Evolutionary conservation across 305 asterid genomes (phyloP).

Genomic region (Solanum hybrid): DNA sequence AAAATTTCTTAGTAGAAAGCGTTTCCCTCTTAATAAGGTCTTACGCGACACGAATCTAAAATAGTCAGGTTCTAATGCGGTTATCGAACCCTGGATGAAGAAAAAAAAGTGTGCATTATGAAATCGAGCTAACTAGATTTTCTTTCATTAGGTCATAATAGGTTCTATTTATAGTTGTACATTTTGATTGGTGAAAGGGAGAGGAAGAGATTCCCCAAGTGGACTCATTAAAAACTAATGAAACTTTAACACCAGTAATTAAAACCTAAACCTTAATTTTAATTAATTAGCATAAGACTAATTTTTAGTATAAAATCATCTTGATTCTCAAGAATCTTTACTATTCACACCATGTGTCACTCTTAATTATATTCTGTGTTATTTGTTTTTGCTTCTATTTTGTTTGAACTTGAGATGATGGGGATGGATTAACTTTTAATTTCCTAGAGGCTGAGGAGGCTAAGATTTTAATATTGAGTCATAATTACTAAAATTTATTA

Average conservation of each 20-base stretch:
- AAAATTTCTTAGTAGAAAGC: fast-evolving
- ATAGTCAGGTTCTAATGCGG: too few species aligned
- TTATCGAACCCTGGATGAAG: too few species aligned
- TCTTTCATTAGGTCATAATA: neutral
- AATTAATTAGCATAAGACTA: neutral
- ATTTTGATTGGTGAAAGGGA: neutral
- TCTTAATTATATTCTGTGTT: neutral
- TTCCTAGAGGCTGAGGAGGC: neutral
- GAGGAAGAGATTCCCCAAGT: neutral
- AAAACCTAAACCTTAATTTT: neutral
- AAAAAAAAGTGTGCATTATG: neutral
- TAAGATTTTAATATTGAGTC: neutral
- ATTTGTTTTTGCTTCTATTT: neutral
- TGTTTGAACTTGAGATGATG: neutral
- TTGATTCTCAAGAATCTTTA: neutral
- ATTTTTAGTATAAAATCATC: neutral
- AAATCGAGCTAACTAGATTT: neutral
- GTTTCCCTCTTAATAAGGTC: neutral
- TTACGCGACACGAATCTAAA: too few species aligned
- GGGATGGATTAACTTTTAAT: neutral
- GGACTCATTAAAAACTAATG: neutral
- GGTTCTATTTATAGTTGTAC: neutral
- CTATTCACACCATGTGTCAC: conserved; percentile 1
- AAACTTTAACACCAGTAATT: neutral
- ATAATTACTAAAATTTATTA: neutral